A percentile compares a stretch with the other conserved stretches of the same genome.
phyloP scores from a whole-genome alignment of 2,329 filamentous ascomycete species.

The Colletotrichum orchidophilum region DNA sequence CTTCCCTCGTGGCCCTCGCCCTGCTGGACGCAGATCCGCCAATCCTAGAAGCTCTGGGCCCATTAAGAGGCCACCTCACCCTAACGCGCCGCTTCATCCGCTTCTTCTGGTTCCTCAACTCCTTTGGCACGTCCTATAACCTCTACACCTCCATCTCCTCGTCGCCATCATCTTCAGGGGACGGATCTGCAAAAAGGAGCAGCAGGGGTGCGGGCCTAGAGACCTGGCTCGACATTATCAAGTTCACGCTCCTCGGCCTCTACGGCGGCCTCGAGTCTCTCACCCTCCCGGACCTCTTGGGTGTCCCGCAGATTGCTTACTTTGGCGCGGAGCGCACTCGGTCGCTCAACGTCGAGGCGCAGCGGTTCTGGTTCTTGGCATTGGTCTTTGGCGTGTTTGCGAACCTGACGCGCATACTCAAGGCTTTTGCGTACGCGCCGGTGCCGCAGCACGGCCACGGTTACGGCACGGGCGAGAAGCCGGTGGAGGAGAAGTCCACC shows the following conservation, averaged over 20 bases:
- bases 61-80: conserved; percentile 54
- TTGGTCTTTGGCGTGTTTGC: conserved; percentile 61
- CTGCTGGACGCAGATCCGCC: conserved; percentile 33
- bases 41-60: conserved; percentile 40
- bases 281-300: conserved; percentile 67
- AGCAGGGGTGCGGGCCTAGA: conserved; percentile 40
- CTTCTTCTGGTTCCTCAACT: conserved; percentile 73
- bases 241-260: conserved; percentile 69
- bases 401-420: conserved; percentile 52
- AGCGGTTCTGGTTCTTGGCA: conserved; percentile 76
- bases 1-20: conserved; percentile 49
- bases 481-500: conserved; percentile 27
- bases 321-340: conserved; percentile 60
- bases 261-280: conserved; percentile 74
- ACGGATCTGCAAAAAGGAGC: neutral
- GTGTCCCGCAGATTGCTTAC: conserved; percentile 54
- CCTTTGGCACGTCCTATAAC: conserved; percentile 61
- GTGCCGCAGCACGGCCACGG: conserved; percentile 44
- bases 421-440: conserved; percentile 46
- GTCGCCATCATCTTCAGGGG: conserved; percentile 34
- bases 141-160: conserved; percentile 45
- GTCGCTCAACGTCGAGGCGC: conserved; percentile 65
- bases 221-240: conserved; percentile 62
- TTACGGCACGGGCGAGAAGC: conserved; percentile 36
- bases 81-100: conserved; percentile 70